These are phyloP conservation scores for Lippia alba DNA, from an alignment of 305 asterid species.

Conservation along the genomic window DNA sequence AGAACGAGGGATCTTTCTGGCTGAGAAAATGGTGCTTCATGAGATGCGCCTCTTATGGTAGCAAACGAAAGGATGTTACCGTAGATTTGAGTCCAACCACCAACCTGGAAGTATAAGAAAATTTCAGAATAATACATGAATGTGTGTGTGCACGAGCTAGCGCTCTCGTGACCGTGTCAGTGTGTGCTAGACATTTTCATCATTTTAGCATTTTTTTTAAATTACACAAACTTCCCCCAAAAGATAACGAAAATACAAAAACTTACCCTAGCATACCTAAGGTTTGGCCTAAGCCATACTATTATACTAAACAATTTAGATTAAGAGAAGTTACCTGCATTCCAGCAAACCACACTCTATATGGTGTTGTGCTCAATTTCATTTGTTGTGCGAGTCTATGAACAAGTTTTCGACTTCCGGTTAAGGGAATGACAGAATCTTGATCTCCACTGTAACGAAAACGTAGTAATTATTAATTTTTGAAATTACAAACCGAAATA, in stretches of 20 bases:
- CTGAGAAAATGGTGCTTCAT: conserved; percentile 87
- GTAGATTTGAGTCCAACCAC: conserved; percentile 85
- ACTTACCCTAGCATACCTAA: too few species aligned
- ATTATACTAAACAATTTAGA: too few species aligned
- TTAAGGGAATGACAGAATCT: conserved; percentile 82
- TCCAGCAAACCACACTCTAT: conserved; percentile 78
- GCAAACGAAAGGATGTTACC: conserved; percentile 72
- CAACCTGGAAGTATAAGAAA: conserved; percentile 54
- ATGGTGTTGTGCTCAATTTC: conserved; percentile 53
- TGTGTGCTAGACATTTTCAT: not conserved
- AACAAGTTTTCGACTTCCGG: conserved; percentile 70
- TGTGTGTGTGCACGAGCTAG: too few species aligned
- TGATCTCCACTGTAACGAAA: conserved; percentile 73
- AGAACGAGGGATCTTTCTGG: conserved; percentile 77
- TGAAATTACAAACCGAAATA: not conserved
- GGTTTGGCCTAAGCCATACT: too few species aligned
- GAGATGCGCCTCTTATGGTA: conserved; percentile 81
- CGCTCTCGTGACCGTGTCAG: too few species aligned
- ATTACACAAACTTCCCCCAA: too few species aligned
- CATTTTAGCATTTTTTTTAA: not conserved
- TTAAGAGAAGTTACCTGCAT: conserved; percentile 63
- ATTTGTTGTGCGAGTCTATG: conserved; percentile 57
- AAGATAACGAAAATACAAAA: too few species aligned
- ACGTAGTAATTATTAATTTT: not conserved
- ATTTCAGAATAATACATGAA: too few species aligned